Evolutionary conservation across 2,329 filamentous ascomycete genomes (phyloP).

Genomic region (Fusarium dimerum): DNA sequence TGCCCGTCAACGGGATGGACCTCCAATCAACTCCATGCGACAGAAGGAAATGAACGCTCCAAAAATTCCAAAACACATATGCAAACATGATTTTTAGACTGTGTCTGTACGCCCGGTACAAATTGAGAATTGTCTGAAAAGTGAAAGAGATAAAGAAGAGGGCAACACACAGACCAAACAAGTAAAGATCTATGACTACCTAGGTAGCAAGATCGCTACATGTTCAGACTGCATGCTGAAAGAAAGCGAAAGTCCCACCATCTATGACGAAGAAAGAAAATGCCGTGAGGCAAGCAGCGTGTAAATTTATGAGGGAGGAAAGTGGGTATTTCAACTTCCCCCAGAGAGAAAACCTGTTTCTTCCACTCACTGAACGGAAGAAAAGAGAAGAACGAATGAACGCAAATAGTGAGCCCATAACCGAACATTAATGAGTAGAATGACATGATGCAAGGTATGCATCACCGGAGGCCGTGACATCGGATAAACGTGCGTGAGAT

Average conservation of each 20-base stretch:
- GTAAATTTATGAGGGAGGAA: constrained; percentile 27
- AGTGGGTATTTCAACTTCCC: constrained; percentile 5
- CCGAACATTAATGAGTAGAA: not conserved
- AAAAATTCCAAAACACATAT: not conserved
- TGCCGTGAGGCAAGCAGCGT: constrained; percentile 32
- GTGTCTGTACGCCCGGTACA: not conserved
- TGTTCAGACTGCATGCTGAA: not conserved
- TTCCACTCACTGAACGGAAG: constrained; percentile 7
- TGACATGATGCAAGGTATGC: not conserved
- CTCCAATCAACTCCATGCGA: not conserved
- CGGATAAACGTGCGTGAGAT: not conserved
- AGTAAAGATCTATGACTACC: not conserved
- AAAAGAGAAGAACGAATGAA: constrained; percentile 7
- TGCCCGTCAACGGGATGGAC: not conserved
- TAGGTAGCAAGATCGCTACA: not conserved
- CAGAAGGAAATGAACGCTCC: constrained; percentile 2
- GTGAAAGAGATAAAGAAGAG: constrained; percentile 5
- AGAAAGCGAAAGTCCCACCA: constrained; percentile 7
- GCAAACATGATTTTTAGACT: not conserved
- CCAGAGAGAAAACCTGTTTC: not conserved
- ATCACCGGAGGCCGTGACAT: constrained; percentile 2
- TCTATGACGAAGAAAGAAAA: constrained; percentile 7
- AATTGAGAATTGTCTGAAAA: not conserved
- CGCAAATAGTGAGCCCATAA: too few relatives aligned
- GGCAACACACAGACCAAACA: not conserved